phyloP scores from a whole-genome alignment of 495 filamentous ascomycete species.

The Pyrenula aspistea region DNA sequence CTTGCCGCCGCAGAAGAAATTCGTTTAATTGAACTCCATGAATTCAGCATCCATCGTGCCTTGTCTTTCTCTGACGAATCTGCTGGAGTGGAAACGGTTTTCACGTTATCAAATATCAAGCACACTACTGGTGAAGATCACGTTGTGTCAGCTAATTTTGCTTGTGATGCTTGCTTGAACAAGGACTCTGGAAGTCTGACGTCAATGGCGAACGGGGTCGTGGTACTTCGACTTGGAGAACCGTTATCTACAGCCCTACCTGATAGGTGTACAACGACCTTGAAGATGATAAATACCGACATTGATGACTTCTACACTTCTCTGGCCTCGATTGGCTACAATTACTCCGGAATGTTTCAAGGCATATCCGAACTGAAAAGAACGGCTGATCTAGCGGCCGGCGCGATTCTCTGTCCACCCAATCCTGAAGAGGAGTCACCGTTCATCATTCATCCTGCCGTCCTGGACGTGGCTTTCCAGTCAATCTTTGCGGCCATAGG shows the following conservation, averaged over 20 bases:
- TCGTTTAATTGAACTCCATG: slow-evolving; percentile 8
- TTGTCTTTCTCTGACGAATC: slow-evolving; percentile 31
- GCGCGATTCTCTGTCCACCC: slow-evolving; percentile 4
- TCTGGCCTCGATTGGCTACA: slow-evolving; percentile 26
- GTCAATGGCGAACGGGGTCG: background rate
- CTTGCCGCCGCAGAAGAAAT: slow-evolving; percentile 6
- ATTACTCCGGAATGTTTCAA: slow-evolving; percentile 30
- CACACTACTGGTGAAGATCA: slow-evolving; percentile 17
- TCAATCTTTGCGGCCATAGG: background rate
- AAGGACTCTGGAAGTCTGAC: background rate
- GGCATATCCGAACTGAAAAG: slow-evolving; percentile 13
- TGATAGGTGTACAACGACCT: background rate
- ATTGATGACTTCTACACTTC: slow-evolving; percentile 29
- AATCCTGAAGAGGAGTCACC: background rate
- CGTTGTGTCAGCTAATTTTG: slow-evolving; percentile 4
- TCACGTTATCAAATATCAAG: slow-evolving; percentile 20
- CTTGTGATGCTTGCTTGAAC: background rate
- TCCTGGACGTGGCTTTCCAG: slow-evolving; percentile 5
- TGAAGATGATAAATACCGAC: background rate
- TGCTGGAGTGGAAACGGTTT: slow-evolving; percentile 23
- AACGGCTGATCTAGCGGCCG: slow-evolving; percentile 11
- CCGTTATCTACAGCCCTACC: background rate
- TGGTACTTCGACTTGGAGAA: background rate
- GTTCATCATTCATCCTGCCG: slow-evolving; percentile 8
- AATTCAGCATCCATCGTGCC: slow-evolving; percentile 27